Evolutionary conservation across 2,329 filamentous ascomycete genomes (phyloP).

Genomic region (Diplodia mutila): DNA sequence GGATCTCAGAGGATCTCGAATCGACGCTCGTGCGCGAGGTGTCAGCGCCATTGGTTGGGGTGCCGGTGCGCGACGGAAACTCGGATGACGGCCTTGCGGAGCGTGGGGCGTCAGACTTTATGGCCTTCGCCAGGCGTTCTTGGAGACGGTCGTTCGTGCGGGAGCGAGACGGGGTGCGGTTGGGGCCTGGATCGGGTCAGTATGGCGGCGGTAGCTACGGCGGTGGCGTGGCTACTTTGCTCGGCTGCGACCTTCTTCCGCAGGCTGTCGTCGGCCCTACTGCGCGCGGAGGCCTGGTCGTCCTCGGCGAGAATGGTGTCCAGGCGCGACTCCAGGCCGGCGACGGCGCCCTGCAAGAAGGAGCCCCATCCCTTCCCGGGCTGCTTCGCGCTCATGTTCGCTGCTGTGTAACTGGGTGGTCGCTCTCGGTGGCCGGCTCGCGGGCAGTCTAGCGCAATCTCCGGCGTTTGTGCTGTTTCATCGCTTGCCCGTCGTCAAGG

Average conservation of each 20-base stretch:
- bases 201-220: neutral
- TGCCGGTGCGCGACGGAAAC: conserved; percentile 57
- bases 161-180: conserved; percentile 65
- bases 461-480: conserved; percentile 27
- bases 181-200: conserved; percentile 49
- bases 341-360: conserved; percentile 86
- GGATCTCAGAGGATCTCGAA: conserved; percentile 41
- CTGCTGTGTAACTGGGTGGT: conserved; percentile 23
- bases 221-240: conserved; percentile 34
- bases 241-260: conserved; percentile 38
- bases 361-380: conserved; percentile 44
- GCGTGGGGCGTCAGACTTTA: conserved; percentile 63
- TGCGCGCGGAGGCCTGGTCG: conserved; percentile 56
- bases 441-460: conserved; percentile 24
- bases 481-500: conserved; percentile 21
- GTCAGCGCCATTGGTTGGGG: conserved; percentile 51
- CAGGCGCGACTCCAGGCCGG: conserved; percentile 88
- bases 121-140: conserved; percentile 85
- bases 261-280: conserved; percentile 44
- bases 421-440: neutral
- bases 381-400: conserved; percentile 33
- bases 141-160: conserved; percentile 81
- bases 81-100: conserved; percentile 55
- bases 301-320: conserved; percentile 90
- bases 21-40: conserved; percentile 52